Evolutionary conservation across 116 monocot genomes (phyloP).

Genomic region (Zostera marina): DNA sequence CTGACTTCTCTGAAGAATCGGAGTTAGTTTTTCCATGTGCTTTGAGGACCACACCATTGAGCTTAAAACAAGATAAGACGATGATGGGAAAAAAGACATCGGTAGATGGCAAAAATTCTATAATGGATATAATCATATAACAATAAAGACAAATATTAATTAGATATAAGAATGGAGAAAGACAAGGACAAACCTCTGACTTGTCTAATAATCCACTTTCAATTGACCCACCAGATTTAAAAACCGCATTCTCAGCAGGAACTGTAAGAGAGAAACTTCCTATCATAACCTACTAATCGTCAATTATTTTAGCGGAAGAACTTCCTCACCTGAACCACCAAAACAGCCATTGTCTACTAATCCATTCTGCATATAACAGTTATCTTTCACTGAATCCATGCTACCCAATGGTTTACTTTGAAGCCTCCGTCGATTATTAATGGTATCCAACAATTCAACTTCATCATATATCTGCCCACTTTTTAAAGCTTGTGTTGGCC

Average conservation of each 20-base stretch:
- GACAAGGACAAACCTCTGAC: slow-evolving; percentile 13
- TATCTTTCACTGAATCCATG: background rate
- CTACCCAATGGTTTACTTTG: background rate
- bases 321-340: slow-evolving; percentile 4
- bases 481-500: background rate
- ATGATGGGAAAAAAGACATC: background rate
- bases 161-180: background rate
- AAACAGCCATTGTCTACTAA: background rate
- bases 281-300: background rate
- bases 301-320: slow-evolving; percentile 1
- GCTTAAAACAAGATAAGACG: slow-evolving; percentile 9
- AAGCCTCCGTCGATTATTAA: background rate
- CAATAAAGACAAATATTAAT: background rate
- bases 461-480: background rate
- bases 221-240: slow-evolving; percentile 4
- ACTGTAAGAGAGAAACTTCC: background rate
- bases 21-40: slow-evolving; percentile 8
- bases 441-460: background rate
- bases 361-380: background rate
- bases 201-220: slow-evolving; percentile 15
- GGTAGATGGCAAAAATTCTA: background rate
- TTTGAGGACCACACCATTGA: slow-evolving; percentile 8
- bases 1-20: slow-evolving; percentile 11
- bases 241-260: background rate
- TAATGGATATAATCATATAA: background rate